Evolutionary conservation across 2,329 filamentous ascomycete genomes (phyloP).

Genomic region (Nannizziopsis arthrosporioides): DNA sequence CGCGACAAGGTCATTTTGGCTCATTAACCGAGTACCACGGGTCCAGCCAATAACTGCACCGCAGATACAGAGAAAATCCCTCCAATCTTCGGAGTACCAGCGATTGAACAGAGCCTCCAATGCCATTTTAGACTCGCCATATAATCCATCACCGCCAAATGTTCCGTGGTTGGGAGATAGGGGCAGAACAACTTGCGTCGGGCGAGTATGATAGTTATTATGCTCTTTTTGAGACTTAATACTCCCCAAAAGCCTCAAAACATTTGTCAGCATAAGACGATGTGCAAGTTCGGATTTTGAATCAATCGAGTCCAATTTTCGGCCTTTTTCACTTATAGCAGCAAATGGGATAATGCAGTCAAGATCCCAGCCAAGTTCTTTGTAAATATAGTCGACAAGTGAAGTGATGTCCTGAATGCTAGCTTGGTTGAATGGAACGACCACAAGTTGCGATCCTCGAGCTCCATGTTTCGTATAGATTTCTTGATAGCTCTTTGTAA

Average conservation of each 20-base stretch:
- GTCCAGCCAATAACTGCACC: conserved; percentile 39
- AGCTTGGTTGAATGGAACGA: conserved; percentile 34
- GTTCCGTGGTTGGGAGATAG: conserved; percentile 37
- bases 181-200: conserved; percentile 32
- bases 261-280: conserved; percentile 32
- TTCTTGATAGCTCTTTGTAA: conserved; percentile 25
- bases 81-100: conserved; percentile 30
- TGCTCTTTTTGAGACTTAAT: conserved; percentile 25
- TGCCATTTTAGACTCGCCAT: conserved; percentile 36
- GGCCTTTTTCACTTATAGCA: conserved; percentile 28
- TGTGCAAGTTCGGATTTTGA: conserved; percentile 30
- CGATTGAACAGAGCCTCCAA: conserved; percentile 28
- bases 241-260: conserved; percentile 29
- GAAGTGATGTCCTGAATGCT: conserved; percentile 31
- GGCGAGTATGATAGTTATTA: conserved; percentile 23
- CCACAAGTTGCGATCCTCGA: conserved; percentile 25
- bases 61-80: conserved; percentile 30
- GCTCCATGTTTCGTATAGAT: conserved; percentile 27
- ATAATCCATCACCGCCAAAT: conserved; percentile 36
- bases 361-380: conserved; percentile 26
- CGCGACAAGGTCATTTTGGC: conserved; percentile 32
- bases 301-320: conserved; percentile 27
- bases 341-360: conserved; percentile 36
- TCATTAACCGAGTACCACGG: conserved; percentile 36
- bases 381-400: conserved; percentile 32